phyloP scores from a whole-genome alignment of 1,139 yeast species.

The Debaryomycetaceae sp. region DNA sequence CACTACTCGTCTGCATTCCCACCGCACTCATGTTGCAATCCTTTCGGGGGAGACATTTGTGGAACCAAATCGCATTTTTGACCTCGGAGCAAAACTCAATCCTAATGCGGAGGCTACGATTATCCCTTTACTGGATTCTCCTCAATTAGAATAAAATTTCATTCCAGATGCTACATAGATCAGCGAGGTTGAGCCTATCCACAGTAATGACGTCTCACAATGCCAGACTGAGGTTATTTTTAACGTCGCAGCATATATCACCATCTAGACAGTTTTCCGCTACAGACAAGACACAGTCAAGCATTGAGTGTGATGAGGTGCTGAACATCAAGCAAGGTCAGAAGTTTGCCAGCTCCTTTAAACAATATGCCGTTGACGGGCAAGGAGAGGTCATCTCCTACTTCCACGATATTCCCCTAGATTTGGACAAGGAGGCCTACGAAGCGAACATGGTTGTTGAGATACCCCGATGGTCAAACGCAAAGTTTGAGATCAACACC shows the following conservation, averaged over 20 bases:
- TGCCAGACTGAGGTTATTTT: constrained; percentile 18
- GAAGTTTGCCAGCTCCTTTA: constrained; percentile 31
- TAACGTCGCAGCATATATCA: constrained; percentile 19
- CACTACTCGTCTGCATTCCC: too few relatives aligned
- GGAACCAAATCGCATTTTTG: not conserved
- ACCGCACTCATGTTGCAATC: too few relatives aligned
- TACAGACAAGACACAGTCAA: not conserved
- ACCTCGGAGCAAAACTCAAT: not conserved
- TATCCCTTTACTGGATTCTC: too few relatives aligned
- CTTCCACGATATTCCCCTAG: constrained; percentile 75
- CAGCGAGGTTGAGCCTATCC: not conserved
- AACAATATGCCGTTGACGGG: constrained; percentile 49
- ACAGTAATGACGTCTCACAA: constrained; percentile 1
- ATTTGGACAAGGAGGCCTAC: constrained; percentile 58
- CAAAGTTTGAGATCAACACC: constrained; percentile 79
- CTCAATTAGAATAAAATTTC: not conserved
- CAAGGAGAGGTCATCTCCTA: constrained; percentile 68
- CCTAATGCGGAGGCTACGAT: not conserved
- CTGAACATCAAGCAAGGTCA: constrained; percentile 25
- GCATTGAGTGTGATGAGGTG: constrained; percentile 3
- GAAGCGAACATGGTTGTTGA: constrained; percentile 86
- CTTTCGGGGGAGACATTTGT: not conserved
- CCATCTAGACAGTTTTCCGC: constrained; percentile 11
- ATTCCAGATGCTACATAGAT: not conserved
- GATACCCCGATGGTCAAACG: constrained; percentile 89